phyloP scores from a whole-genome alignment of 1,284 basidiomycete species.

The Rhodotorula sp. region DNA sequence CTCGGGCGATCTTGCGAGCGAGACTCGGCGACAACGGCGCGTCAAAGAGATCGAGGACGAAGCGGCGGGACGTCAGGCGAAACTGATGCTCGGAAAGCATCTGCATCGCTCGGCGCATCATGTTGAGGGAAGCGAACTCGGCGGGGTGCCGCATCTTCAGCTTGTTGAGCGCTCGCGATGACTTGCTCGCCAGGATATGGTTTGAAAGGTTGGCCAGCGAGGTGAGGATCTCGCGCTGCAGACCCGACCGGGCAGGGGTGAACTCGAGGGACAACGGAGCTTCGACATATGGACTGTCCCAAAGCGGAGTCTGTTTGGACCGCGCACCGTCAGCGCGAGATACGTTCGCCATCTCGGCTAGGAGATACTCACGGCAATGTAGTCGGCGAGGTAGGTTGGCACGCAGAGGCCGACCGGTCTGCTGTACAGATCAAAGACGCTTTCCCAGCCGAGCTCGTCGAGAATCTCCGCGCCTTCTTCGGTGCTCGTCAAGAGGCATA shows the following conservation, averaged over 20 bases:
- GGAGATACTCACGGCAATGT: constrained; percentile 66
- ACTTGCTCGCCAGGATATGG: constrained; percentile 89
- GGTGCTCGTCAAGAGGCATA: constrained; percentile 77
- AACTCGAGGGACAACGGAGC: constrained; percentile 54
- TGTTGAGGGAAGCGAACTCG: constrained; percentile 69
- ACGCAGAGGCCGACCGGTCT: constrained; percentile 84
- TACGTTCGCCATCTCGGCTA: not conserved
- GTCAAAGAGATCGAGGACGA: constrained; percentile 89
- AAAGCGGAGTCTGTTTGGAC: constrained; percentile 65
- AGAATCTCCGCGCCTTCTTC: constrained; percentile 74
- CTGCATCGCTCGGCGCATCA: constrained; percentile 79
- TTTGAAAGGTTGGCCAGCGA: constrained; percentile 93
- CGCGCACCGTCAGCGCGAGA: not conserved
- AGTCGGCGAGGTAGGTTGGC: constrained; percentile 74
- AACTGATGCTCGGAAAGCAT: constrained; percentile 83
- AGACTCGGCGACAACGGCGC: constrained; percentile 47
- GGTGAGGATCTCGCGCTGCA: constrained; percentile 81
- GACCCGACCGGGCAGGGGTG: constrained; percentile 63
- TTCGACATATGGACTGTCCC: constrained; percentile 58
- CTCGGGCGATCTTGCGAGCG: constrained; percentile 3
- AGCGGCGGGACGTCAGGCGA: constrained; percentile 82
- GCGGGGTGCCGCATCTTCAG: constrained; percentile 67
- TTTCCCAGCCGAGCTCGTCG: constrained; percentile 88
- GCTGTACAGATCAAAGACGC: constrained; percentile 67
- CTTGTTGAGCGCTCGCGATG: constrained; percentile 77